phyloP scores from a whole-genome alignment of 192 early-diverging fungal species.

The Podila epigama region DNA sequence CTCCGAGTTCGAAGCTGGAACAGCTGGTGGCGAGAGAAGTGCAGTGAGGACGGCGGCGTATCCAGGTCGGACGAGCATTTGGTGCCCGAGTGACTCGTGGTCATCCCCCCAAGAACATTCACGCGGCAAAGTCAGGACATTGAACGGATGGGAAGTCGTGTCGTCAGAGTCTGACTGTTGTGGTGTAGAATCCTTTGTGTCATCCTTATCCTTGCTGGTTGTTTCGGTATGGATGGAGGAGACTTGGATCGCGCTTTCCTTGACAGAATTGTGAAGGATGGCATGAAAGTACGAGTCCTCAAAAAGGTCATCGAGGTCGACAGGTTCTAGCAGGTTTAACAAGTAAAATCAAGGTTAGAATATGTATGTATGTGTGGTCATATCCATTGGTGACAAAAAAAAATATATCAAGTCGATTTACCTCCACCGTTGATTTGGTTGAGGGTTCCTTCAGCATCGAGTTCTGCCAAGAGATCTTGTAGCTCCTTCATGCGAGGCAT shows the following conservation, averaged over 20 bases:
- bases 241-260: slow-evolving; percentile 5
- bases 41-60: slow-evolving; percentile 25
- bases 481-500: slow-evolving; percentile 49
- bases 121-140: slow-evolving; percentile 18
- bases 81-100: slow-evolving; percentile 18
- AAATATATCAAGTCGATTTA: neutral
- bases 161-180: neutral
- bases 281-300: slow-evolving; percentile 41
- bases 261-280: slow-evolving; percentile 26
- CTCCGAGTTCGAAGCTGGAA: neutral
- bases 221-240: neutral
- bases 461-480: slow-evolving; percentile 21
- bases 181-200: neutral
- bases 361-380: neutral
- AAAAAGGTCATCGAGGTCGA: slow-evolving; percentile 35
- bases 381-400: neutral
- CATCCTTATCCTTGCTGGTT: neutral
- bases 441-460: slow-evolving; percentile 33
- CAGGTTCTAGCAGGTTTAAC: slow-evolving; percentile 14
- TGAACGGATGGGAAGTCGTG: neutral
- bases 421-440: neutral
- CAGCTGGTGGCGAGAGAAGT: neutral
- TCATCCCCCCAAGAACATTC: slow-evolving; percentile 42
- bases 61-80: slow-evolving; percentile 25
- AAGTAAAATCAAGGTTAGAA: neutral